phyloP scores from a whole-genome alignment of 805 yeast species.

The Myxozyma neotropica region DNA sequence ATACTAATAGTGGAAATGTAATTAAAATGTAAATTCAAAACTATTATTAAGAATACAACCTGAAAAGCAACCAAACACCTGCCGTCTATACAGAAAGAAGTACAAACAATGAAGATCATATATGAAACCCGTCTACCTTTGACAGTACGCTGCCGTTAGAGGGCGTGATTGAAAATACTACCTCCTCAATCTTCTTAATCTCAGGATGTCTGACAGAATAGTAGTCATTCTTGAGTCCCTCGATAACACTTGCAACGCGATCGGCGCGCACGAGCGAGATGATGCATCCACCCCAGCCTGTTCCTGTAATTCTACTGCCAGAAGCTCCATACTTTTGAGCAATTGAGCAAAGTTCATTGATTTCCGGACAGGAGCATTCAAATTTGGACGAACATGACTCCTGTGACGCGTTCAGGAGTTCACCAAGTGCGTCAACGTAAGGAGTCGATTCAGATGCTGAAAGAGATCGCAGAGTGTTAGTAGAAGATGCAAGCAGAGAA shows the following conservation, averaged over 20 bases:
- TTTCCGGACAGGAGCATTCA: constrained; percentile 60
- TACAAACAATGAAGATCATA: neutral
- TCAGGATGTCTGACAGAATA: constrained; percentile 15
- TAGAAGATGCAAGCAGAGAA: constrained; percentile 11
- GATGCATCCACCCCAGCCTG: constrained; percentile 77
- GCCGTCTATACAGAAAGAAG: neutral
- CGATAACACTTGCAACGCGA: constrained; percentile 13
- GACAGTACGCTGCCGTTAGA: constrained; percentile 21
- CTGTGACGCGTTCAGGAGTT: constrained; percentile 63
- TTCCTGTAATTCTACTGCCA: constrained; percentile 77
- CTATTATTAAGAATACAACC: neutral
- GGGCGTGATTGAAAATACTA: constrained; percentile 21
- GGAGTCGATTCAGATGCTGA: constrained; percentile 38
- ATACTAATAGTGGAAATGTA: neutral
- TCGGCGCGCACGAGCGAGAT: constrained; percentile 56
- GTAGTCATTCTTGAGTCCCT: constrained; percentile 17
- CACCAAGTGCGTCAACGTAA: constrained; percentile 54
- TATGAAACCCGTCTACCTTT: constrained; percentile 6
- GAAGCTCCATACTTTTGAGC: constrained; percentile 59
- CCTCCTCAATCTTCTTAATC: constrained; percentile 7
- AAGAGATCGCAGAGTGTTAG: constrained; percentile 41
- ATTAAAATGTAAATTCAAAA: neutral
- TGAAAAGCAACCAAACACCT: constrained; percentile 10
- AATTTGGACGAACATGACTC: constrained; percentile 52
- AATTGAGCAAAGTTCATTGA: constrained; percentile 55